Base-by-base conservation (phyloP, 1,284 basidiomycete genomes). In the Phaffia rhodozyma region DNA sequence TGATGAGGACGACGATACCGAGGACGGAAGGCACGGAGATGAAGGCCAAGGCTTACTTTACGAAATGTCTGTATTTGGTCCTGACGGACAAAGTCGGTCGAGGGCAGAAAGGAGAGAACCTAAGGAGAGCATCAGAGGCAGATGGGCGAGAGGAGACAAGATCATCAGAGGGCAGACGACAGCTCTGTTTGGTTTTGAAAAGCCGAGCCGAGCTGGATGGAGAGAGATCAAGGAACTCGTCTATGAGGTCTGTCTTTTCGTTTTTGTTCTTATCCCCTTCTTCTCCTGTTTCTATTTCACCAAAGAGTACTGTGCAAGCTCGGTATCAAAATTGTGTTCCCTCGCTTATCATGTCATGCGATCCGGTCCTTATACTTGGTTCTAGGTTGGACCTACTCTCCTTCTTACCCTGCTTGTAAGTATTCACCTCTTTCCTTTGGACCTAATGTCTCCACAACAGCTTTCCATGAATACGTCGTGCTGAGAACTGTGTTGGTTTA, bases 301-400 rank as follows among this genome's bases (percentile, higher is more conserved):
- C 13, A 13, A 53, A 52, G 23, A 6, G 30, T 58, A 20, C 21
- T 58, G 21, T 49, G 48, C 11, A 27, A 62, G 54, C 38, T 52
- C 1, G n/a, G 51, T 38, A 20, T 29, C 25, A 60, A 3, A 21
- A 27, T 32, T 16, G 13, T 52, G 32, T 43, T 43, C 52, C 23
- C 27, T 47, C 43, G 16, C 29, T 53, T n/a, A 21, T 23, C 16
- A 13, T 29, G 7, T 43, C 38, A 20, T 27, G 21, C 23, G 29
- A 43, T 38, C 29, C 18, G 18, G 6, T 1, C 16, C 47, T 29
- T 18, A 11, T 27, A 1, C 27, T 43, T 50, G 23, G 60, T 1
- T 69, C 2, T 43, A 79, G 74, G 74, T 77, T 4, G 74, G 78
- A 1, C 78, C 78, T 0, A 78, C 78, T 0, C 67, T 80, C 0